Conservation (phyloP, 176 grass and related monocot genomes). For the Dactylis glomerata region DNA sequence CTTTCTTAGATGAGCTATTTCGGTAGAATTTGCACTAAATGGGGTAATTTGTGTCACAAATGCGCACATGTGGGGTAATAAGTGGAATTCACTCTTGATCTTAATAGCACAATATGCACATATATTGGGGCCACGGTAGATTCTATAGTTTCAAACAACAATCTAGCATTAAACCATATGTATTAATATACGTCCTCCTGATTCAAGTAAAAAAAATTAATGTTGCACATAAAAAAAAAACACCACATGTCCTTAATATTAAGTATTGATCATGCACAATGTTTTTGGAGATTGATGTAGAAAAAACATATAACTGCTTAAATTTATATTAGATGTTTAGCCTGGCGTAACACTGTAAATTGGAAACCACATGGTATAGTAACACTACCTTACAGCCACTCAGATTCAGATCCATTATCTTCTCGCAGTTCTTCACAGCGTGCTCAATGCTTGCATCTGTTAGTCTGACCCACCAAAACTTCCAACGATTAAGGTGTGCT, state of each 20-base stretch:
- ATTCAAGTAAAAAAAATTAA: constrained; percentile 21
- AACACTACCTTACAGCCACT: constrained; percentile 89
- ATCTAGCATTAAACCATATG: background rate
- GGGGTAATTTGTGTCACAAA: too few species aligned
- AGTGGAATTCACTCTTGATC: too few species aligned
- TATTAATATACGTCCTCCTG: background rate
- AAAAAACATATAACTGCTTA: background rate
- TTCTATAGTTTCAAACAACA: background rate
- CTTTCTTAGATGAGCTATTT: too few species aligned
- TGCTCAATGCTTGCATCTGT: constrained; percentile 63
- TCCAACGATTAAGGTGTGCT: constrained; percentile 7
- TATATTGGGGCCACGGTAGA: background rate
- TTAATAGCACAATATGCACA: background rate
- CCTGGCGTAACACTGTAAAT: background rate
- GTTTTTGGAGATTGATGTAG: background rate
- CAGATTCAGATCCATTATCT: constrained; percentile 72
- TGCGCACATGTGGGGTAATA: too few species aligned
- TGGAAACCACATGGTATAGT: background rate
- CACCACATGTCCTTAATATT: background rate
- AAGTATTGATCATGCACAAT: background rate
- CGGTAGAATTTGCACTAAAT: too few species aligned
- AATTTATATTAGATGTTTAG: background rate
- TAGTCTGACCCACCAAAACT: constrained; percentile 44
- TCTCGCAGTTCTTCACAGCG: constrained; percentile 60
- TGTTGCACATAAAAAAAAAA: background rate